These are phyloP conservation scores for Neonectria neomacrospora DNA, from an alignment of 2,329 filamentous ascomycete genomes.

Conservation along the genomic window DNA sequence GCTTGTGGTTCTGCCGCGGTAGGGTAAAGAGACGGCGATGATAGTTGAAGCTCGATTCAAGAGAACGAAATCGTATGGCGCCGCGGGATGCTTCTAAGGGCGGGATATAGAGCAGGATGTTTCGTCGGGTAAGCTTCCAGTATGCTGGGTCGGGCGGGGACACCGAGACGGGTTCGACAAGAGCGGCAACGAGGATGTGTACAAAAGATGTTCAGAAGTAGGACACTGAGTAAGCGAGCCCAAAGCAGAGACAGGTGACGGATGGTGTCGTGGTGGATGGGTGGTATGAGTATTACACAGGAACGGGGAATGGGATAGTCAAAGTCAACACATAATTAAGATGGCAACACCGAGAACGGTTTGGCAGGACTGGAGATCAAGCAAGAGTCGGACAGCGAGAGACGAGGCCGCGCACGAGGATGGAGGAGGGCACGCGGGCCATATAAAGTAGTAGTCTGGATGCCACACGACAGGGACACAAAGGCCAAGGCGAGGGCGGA, in stretches of 20 bases:
- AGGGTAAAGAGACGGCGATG: slow-evolving; percentile 1
- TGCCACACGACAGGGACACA: slow-evolving; percentile 6
- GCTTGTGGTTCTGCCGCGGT: slow-evolving; percentile 9
- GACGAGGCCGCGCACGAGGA: slow-evolving; percentile 32
- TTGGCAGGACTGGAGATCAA: slow-evolving; percentile 28
- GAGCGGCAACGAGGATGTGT: slow-evolving; percentile 13
- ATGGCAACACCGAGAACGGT: slow-evolving; percentile 24
- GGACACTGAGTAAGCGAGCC: slow-evolving; percentile 20
- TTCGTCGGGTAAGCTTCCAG: slow-evolving; percentile 16
- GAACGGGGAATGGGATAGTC: slow-evolving; percentile 20
- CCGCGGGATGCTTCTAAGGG: slow-evolving; percentile 3
- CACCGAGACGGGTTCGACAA: slow-evolving; percentile 25
- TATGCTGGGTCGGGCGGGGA: slow-evolving; percentile 22
- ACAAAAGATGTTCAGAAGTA: slow-evolving; percentile 14
- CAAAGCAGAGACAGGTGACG: slow-evolving; percentile 9
- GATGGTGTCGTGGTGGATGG: not conserved
- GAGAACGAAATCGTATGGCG: not conserved
- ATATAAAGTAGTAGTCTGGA: slow-evolving; percentile 47
- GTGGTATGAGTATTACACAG: slow-evolving; percentile 27
- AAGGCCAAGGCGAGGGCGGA: slow-evolving; percentile 37
- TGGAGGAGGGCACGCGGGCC: slow-evolving; percentile 43
- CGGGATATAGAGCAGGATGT: slow-evolving; percentile 20
- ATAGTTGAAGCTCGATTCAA: slow-evolving; percentile 12
- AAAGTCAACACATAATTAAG: slow-evolving; percentile 26
- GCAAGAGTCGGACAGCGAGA: slow-evolving; percentile 30